Base-by-base conservation (phyloP, 768 basidiomycete species). In the Lactarius indigo region DNA sequence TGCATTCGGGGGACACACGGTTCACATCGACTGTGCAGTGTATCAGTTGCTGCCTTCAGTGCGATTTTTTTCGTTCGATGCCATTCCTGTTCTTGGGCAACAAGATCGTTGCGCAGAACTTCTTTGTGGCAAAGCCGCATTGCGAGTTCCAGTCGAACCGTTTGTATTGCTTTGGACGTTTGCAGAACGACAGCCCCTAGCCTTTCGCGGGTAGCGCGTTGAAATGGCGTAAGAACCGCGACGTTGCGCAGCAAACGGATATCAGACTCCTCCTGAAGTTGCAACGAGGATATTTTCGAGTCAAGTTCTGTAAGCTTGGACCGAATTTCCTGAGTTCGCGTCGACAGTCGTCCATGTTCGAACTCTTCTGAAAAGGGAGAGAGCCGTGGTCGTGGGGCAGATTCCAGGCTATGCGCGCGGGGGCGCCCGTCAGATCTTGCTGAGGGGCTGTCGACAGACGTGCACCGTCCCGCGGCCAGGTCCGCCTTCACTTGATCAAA, bases 401-500 rank as follows among this genome's bases (percentile, higher is more conserved):
- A 76, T 64, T 77, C 77, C 23, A 77, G 70, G 62, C 77, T 77
- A 41, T 73, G 71, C 8, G 76, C 75, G n/a, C 76, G 76, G 13
- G 73, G 75, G 12, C 76, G 73, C 15, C 69, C 72, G 26, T 66
- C 69, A 8, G 72, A 68, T 37, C 71, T 71, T 41, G 72, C 68
- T 39, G 69, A 72, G 42, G 72, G 65, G 23, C 77, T 73, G 72
- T 80, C 73, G 63, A 75, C 64, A 42, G 77, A 69, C 68, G 76
- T 71, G 70, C 75, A 74, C 18, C 77, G 76, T 1, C 80, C 81
- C 30, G 89, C 82, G 0, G 89, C 91, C 59, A 95, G 79, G 72
- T 92, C 89, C 1, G 91, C 90, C 76, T 95, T 94, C 72, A 96
- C 91, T 72, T 88, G 85, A 70, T 92, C 87, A 74, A 94, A 95